phyloP scores from a whole-genome alignment of 768 basidiomycete species.

The Fistulinella prunicolor region DNA sequence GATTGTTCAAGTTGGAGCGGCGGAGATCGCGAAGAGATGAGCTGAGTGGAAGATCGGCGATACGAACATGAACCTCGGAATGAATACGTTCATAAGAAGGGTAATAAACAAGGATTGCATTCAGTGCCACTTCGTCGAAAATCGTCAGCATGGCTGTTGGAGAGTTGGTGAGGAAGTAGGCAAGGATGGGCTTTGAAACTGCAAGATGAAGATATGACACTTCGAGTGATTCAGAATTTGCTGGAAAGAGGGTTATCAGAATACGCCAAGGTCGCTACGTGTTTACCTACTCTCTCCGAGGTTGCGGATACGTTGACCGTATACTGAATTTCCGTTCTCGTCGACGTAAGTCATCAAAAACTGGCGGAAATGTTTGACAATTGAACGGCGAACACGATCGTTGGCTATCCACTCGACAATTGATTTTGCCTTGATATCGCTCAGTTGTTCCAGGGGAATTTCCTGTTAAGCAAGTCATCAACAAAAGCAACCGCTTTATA shows the following conservation, averaged over 20 bases:
- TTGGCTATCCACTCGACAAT: slow-evolving; percentile 98
- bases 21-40: slow-evolving; percentile 92
- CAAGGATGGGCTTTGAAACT: slow-evolving; percentile 88
- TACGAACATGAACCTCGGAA: slow-evolving; percentile 95
- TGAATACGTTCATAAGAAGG: slow-evolving; percentile 96
- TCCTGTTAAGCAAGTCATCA: slow-evolving; percentile 51
- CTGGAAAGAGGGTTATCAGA: slow-evolving; percentile 40
- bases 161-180: slow-evolving; percentile 96
- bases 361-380: slow-evolving; percentile 88
- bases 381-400: slow-evolving; percentile 85
- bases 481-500: background rate
- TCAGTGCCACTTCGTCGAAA: slow-evolving; percentile 93
- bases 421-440: slow-evolving; percentile 96
- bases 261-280: slow-evolving; percentile 3
- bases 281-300: slow-evolving; percentile 83
- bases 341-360: slow-evolving; percentile 97
- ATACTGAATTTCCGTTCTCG: slow-evolving; percentile 86
- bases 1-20: slow-evolving; percentile 87
- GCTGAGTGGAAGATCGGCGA: slow-evolving; percentile 88
- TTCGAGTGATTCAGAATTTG: slow-evolving; percentile 95
- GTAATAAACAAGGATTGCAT: slow-evolving; percentile 93
- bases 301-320: slow-evolving; percentile 89
- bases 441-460: slow-evolving; percentile 90
- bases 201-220: slow-evolving; percentile 96
- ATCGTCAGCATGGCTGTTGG: slow-evolving; percentile 90